A percentile compares a stretch with the other conserved stretches of the same genome.
These are phyloP conservation scores for Claviceps sp. DNA, from an alignment of 2,329 filamentous ascomycete genomes.

Conservation along the genomic window DNA sequence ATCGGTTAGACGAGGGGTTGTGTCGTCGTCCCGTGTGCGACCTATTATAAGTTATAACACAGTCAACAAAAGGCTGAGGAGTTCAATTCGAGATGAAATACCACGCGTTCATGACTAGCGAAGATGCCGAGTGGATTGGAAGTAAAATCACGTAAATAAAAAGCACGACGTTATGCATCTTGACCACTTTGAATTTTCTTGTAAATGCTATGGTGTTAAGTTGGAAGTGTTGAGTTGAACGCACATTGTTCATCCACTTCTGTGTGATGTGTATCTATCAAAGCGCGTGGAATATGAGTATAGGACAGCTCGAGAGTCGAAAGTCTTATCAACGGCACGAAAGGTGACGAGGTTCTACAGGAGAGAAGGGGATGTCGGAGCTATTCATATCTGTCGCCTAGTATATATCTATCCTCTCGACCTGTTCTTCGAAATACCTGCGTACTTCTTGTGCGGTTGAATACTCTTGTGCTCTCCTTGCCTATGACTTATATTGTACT, in stretches of 20 bases:
- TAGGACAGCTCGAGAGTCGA: too few relatives aligned
- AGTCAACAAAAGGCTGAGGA: neutral
- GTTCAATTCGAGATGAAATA: neutral
- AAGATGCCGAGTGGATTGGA: neutral
- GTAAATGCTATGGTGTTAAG: neutral
- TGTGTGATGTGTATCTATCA: too few relatives aligned
- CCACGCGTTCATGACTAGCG: neutral
- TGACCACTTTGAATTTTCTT: neutral
- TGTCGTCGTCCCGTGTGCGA: neutral
- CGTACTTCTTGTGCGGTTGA: too few relatives aligned
- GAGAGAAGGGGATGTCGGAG: too few relatives aligned
- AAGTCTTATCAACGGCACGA: too few relatives aligned
- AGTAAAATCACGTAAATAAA: neutral
- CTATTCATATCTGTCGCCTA: too few relatives aligned
- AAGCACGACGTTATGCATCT: neutral
- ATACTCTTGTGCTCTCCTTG: too few relatives aligned
- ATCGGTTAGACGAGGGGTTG: constrained; percentile 3
- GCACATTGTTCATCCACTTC: neutral
- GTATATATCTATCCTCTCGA: too few relatives aligned
- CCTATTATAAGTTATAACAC: neutral
- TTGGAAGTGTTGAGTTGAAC: neutral
- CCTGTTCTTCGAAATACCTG: too few relatives aligned
- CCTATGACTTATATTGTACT: too few relatives aligned
- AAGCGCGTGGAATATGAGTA: too few relatives aligned
- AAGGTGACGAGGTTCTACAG: too few relatives aligned